Evolutionary conservation across 371 early-diverging fungal species (phyloP).

Genomic region (Sporodiniella umbellata): DNA sequence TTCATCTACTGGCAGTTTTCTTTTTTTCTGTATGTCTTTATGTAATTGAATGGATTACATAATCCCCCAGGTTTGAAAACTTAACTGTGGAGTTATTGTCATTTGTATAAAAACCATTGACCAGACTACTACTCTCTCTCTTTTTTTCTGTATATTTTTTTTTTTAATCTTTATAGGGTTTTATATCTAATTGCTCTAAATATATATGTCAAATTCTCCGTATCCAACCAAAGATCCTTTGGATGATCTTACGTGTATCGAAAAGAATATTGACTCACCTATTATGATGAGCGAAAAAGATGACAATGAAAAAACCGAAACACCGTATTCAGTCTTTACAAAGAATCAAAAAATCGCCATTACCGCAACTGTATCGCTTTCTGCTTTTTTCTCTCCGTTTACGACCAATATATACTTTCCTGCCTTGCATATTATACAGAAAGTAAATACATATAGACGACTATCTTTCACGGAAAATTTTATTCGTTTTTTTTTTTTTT

Average conservation of each 20-base stretch:
- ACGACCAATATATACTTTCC: constrained; percentile 23
- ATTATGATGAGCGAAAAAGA: background rate
- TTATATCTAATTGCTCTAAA: background rate
- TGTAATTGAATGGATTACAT: background rate
- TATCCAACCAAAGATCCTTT: background rate
- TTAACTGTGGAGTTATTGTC: background rate
- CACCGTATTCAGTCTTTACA: constrained; percentile 9
- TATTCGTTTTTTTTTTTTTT: background rate
- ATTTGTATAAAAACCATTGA: background rate
- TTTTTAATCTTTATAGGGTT: background rate
- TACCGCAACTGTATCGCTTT: background rate
- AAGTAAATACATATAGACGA: constrained; percentile 1
- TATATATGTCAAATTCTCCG: background rate
- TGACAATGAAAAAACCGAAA: background rate
- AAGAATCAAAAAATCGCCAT: background rate
- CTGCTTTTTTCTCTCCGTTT: constrained; percentile 19
- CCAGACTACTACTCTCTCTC: background rate
- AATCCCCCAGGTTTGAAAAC: background rate
- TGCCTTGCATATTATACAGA: constrained; percentile 5
- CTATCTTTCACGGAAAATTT: background rate
- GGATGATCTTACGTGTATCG: background rate
- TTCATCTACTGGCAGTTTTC: background rate
- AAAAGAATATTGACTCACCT: background rate
- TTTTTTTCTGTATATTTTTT: background rate
- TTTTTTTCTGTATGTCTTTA: background rate